A percentile compares a stretch with the other conserved stretches of the same genome.
These are phyloP conservation scores for Fomitopsis betulina DNA, from an alignment of 1,284 basidiomycete genomes.

Conservation along the genomic window DNA sequence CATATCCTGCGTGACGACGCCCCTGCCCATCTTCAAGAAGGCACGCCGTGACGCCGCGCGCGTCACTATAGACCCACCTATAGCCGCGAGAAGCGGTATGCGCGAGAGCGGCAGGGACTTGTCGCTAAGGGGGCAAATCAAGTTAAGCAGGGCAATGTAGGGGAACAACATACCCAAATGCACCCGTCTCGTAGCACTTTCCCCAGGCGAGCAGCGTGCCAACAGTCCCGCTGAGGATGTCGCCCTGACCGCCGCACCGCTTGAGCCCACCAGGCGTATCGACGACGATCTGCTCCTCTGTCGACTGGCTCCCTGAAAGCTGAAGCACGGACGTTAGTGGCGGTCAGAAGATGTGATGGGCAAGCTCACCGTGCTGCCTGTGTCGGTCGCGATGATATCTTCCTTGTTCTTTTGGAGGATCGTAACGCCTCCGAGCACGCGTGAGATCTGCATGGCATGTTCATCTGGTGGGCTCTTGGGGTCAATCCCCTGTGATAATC, in stretches of 20 bases:
- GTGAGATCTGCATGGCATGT: constrained; percentile 63
- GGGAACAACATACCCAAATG: constrained; percentile 53
- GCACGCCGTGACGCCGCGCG: constrained; percentile 76
- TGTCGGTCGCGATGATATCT: constrained; percentile 69
- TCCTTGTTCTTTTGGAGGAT: constrained; percentile 86
- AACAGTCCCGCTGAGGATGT: constrained; percentile 84
- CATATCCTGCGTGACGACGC: constrained; percentile 90
- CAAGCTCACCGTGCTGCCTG: constrained; percentile 32
- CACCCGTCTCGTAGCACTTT: constrained; percentile 82
- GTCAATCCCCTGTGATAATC: constrained; percentile 43
- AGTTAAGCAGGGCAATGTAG: constrained; percentile 4
- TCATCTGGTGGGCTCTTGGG: constrained; percentile 41
- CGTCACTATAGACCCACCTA: constrained; percentile 88
- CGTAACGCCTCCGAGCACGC: constrained; percentile 79
- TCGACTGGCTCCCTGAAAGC: constrained; percentile 34
- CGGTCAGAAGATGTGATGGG: background rate
- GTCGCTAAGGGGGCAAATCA: constrained; percentile 31
- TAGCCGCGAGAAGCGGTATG: constrained; percentile 82
- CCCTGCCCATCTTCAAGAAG: constrained; percentile 70
- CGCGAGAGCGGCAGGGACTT: constrained; percentile 47
- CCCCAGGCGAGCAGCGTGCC: constrained; percentile 94
- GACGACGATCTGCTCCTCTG: constrained; percentile 54
- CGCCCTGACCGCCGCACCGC: constrained; percentile 94
- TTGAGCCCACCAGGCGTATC: constrained; percentile 81
- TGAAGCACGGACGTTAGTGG: constrained; percentile 5